Conservation (phyloP, 2,329 filamentous ascomycete genomes). For the Diaporthe citri region DNA sequence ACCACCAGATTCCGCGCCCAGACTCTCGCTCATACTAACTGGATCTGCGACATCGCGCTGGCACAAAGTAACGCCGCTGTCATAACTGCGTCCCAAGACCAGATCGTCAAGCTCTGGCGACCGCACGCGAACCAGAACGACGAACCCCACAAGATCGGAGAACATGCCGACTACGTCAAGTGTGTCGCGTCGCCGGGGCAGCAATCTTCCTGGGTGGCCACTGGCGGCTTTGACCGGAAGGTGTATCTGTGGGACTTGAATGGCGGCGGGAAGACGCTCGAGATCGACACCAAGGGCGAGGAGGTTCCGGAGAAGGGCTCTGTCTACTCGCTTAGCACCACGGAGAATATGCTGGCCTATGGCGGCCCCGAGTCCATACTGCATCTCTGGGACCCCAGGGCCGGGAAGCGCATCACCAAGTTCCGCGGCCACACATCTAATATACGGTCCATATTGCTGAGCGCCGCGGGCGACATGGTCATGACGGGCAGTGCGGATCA, state of each 20-base stretch:
- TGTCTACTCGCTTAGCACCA: conserved; percentile 89
- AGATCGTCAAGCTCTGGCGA: conserved; percentile 93
- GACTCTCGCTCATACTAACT: conserved; percentile 87
- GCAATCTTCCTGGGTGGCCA: conserved; percentile 85
- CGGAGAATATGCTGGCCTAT: conserved; percentile 85
- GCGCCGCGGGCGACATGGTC: conserved; percentile 88
- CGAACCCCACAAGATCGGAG: conserved; percentile 84
- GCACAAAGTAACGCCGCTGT: conserved; percentile 83
- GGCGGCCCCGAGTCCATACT: conserved; percentile 95
- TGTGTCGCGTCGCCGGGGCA: conserved; percentile 81
- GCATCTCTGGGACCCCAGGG: conserved; percentile 89
- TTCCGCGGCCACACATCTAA: conserved; percentile 98
- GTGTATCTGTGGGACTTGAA: conserved; percentile 95
- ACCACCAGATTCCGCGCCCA: conserved; percentile 72
- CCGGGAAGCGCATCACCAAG: conserved; percentile 92
- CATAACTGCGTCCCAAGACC: conserved; percentile 92
- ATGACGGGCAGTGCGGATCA: conserved; percentile 96
- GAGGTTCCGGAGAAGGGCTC: conserved; percentile 92
- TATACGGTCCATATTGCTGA: conserved; percentile 90
- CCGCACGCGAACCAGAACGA: conserved; percentile 76
- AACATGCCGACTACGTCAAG: conserved; percentile 97
- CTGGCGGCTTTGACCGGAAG: conserved; percentile 91
- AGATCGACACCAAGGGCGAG: conserved; percentile 87
- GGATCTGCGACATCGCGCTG: conserved; percentile 93
- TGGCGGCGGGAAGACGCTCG: conserved; percentile 85